phyloP scores from a whole-genome alignment of 2,329 filamentous ascomycete genomes.

The Monascus ruber region DNA sequence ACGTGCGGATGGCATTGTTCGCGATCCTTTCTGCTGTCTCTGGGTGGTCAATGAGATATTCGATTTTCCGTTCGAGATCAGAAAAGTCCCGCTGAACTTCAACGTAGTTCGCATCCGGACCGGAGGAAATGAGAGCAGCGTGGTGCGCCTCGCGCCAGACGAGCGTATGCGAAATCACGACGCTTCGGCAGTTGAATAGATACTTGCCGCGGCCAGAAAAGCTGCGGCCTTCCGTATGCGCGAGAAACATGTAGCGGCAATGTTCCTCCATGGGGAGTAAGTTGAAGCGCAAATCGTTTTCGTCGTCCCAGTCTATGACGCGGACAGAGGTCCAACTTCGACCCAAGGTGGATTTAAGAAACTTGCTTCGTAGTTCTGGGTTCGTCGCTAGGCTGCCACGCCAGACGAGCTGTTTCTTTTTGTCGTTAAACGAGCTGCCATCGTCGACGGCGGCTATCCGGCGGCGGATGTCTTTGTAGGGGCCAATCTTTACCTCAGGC shows the following conservation, averaged over 20 bases:
- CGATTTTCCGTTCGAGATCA: slow-evolving; percentile 39
- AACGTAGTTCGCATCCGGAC: slow-evolving; percentile 40
- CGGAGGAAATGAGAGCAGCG: slow-evolving; percentile 33
- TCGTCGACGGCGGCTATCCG: slow-evolving; percentile 26
- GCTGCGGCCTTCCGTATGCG: slow-evolving; percentile 43
- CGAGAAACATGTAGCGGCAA: slow-evolving; percentile 44
- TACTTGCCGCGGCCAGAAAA: slow-evolving; percentile 46
- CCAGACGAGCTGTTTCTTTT: slow-evolving; percentile 39
- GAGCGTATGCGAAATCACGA: slow-evolving; percentile 39
- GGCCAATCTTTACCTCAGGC: slow-evolving; percentile 37
- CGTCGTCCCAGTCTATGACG: slow-evolving; percentile 30
- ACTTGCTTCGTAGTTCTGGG: slow-evolving; percentile 25
- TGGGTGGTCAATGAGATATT: slow-evolving; percentile 33
- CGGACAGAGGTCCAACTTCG: slow-evolving; percentile 38
- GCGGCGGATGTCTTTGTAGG: slow-evolving; percentile 32
- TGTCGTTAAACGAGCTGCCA: slow-evolving; percentile 17
- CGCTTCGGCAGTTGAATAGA: slow-evolving; percentile 40
- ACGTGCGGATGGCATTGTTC: slow-evolving; percentile 36
- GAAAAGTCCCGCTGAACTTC: slow-evolving; percentile 43
- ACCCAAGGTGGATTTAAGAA: slow-evolving; percentile 27
- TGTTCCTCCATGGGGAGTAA: slow-evolving; percentile 42
- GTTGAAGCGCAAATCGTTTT: slow-evolving; percentile 27
- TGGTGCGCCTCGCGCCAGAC: slow-evolving; percentile 41
- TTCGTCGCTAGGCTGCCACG: slow-evolving; percentile 33
- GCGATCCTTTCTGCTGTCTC: slow-evolving; percentile 39